Conservation (phyloP, 768 basidiomycete genomes). For the Suillus hirtellus region DNA sequence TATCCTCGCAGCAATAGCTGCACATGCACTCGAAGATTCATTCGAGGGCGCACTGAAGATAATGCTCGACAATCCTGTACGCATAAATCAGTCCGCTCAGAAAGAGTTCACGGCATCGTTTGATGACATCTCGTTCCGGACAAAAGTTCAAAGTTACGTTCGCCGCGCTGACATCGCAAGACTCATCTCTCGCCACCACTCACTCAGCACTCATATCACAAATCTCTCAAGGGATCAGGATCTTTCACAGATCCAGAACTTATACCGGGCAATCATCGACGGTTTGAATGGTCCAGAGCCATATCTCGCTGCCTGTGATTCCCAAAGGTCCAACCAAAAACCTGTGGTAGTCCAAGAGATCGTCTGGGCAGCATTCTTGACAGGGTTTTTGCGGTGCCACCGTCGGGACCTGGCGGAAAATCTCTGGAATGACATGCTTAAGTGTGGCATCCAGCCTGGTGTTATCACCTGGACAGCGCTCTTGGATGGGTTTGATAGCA, state of each 20-base stretch:
- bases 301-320: slow-evolving; percentile 51
- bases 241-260: slow-evolving; percentile 36
- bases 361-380: slow-evolving; percentile 66
- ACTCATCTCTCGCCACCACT: slow-evolving; percentile 49
- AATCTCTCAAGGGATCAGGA: slow-evolving; percentile 42
- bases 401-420: slow-evolving; percentile 56
- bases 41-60: slow-evolving; percentile 55
- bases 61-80: slow-evolving; percentile 41
- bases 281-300: slow-evolving; percentile 53
- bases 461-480: slow-evolving; percentile 70
- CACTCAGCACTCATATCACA: slow-evolving; percentile 50
- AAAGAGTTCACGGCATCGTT: slow-evolving; percentile 43
- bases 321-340: slow-evolving; percentile 37
- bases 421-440: slow-evolving; percentile 69
- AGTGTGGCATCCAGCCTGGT: slow-evolving; percentile 49
- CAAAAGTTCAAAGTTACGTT: slow-evolving; percentile 47
- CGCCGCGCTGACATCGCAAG: slow-evolving; percentile 51
- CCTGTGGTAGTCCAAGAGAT: slow-evolving; percentile 55
- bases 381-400: slow-evolving; percentile 58
- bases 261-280: slow-evolving; percentile 53
- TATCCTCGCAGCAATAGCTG: slow-evolving; percentile 56
- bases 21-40: slow-evolving; percentile 57
- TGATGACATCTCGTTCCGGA: slow-evolving; percentile 34
- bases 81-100: slow-evolving; percentile 35
- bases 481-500: slow-evolving; percentile 59